phyloP scores from a whole-genome alignment of 2,329 filamentous ascomycete species.

The Aspergillus sp. region DNA sequence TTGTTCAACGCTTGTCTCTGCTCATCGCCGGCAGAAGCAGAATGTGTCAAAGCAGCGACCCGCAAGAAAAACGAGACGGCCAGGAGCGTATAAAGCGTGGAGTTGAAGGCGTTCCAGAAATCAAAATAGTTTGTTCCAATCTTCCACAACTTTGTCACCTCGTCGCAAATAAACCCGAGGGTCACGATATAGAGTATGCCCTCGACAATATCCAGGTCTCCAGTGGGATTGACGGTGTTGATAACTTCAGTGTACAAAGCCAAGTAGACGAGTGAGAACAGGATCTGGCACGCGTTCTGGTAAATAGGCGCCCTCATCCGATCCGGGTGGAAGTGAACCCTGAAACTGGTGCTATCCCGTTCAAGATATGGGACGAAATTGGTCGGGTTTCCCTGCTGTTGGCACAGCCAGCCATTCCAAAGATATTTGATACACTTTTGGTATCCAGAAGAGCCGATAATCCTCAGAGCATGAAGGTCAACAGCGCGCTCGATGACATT shows the following conservation, averaged over 20 bases:
- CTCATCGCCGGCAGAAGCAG: slow-evolving; percentile 52
- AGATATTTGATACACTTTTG: slow-evolving; percentile 93
- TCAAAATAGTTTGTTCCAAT: slow-evolving; percentile 87
- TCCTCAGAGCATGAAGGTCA: slow-evolving; percentile 82
- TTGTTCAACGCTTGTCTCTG: slow-evolving; percentile 70
- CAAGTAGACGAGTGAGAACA: slow-evolving; percentile 82
- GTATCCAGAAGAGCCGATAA: slow-evolving; percentile 92
- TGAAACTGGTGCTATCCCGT: slow-evolving; percentile 77
- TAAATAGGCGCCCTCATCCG: slow-evolving; percentile 91
- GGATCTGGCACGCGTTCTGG: slow-evolving; percentile 86
- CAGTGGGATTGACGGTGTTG: slow-evolving; percentile 86
- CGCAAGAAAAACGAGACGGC: slow-evolving; percentile 78
- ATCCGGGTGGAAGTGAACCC: slow-evolving; percentile 86
- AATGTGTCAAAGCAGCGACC: slow-evolving; percentile 74
- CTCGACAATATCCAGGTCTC: slow-evolving; percentile 83
- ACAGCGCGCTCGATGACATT: slow-evolving; percentile 95
- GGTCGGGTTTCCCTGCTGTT: slow-evolving; percentile 89
- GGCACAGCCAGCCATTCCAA: slow-evolving; percentile 96
- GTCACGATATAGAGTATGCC: slow-evolving; percentile 89
- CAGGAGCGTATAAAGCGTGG: slow-evolving; percentile 77
- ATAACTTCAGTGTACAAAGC: slow-evolving; percentile 86
- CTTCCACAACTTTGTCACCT: slow-evolving; percentile 88
- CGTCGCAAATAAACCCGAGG: slow-evolving; percentile 86
- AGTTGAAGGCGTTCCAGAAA: slow-evolving; percentile 98
- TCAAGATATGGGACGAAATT: slow-evolving; percentile 86